These are phyloP conservation scores for Fusarium sororula DNA, from an alignment of 2,329 filamentous ascomycete genomes.

Conservation along the genomic window DNA sequence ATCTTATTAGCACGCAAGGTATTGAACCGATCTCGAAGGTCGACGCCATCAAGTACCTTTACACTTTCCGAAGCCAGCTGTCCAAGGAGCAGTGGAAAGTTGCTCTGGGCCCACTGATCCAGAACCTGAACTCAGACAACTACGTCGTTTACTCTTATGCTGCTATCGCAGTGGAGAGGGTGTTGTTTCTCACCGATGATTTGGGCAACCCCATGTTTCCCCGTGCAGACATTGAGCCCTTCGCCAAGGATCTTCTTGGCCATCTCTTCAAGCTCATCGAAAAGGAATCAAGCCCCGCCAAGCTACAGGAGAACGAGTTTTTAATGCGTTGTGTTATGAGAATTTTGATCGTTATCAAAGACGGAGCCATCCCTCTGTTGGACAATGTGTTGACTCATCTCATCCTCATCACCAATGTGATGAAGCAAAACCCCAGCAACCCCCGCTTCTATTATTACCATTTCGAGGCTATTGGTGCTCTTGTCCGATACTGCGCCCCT, in stretches of 20 bases:
- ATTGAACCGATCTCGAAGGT: slow-evolving; percentile 91
- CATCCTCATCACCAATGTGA: slow-evolving; percentile 88
- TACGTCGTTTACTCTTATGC: slow-evolving; percentile 99
- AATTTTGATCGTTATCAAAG: slow-evolving; percentile 92
- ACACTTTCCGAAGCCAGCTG: slow-evolving; percentile 94
- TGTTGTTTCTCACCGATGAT: slow-evolving; percentile 83
- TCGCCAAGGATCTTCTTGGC: slow-evolving; percentile 85
- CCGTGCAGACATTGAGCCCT: slow-evolving; percentile 78
- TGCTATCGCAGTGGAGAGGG: slow-evolving; percentile 93
- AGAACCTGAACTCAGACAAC: slow-evolving; percentile 87
- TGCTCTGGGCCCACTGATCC: slow-evolving; percentile 88
- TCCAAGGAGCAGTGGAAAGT: slow-evolving; percentile 91
- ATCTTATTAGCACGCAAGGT: slow-evolving; percentile 75
- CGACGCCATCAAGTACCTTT: slow-evolving; percentile 97
- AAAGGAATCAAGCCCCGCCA: slow-evolving; percentile 83
- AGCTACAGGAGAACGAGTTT: slow-evolving; percentile 98
- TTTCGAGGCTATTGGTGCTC: slow-evolving; percentile 91
- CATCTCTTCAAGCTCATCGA: slow-evolving; percentile 94
- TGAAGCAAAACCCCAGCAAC: slow-evolving; percentile 95
- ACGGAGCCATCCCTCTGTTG: slow-evolving; percentile 76
- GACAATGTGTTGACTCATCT: slow-evolving; percentile 86
- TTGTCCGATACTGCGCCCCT: slow-evolving; percentile 75
- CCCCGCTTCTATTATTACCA: slow-evolving; percentile 98
- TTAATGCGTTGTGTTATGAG: slow-evolving; percentile 99
- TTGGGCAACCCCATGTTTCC: slow-evolving; percentile 81